A percentile compares a stretch with the other conserved stretches of the same genome.
Conservation (phyloP, 768 basidiomycete species). For the Melanogaster broomeanus region DNA sequence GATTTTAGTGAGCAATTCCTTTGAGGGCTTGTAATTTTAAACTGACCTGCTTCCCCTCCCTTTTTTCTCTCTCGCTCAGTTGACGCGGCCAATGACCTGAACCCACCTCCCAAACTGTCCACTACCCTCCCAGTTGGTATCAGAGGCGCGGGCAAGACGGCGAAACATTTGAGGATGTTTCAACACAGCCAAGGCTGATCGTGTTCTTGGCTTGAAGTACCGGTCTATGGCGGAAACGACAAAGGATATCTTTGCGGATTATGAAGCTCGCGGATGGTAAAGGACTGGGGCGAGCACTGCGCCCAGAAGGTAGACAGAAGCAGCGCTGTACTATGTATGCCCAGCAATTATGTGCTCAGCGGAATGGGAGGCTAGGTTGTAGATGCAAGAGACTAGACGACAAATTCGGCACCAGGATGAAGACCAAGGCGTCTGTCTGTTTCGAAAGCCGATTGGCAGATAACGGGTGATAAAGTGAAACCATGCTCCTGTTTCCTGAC, state of each 20-base stretch:
- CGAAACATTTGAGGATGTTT: constrained; percentile 30
- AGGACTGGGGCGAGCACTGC: background rate
- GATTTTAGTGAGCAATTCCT: constrained; percentile 22
- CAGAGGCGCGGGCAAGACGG: constrained; percentile 32
- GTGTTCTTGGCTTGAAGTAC: constrained; percentile 45
- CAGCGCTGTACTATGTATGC: background rate
- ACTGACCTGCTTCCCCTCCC: background rate
- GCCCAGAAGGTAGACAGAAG: background rate
- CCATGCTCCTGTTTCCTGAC: background rate
- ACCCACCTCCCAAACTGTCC: constrained; percentile 32
- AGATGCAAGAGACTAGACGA: background rate
- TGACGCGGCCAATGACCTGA: constrained; percentile 37
- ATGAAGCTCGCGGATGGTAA: constrained; percentile 45
- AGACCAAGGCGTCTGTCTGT: too few species aligned
- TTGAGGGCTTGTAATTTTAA: background rate
- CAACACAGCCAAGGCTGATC: constrained; percentile 38
- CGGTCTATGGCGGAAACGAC: constrained; percentile 41
- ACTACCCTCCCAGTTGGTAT: constrained; percentile 33
- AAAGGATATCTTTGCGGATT: constrained; percentile 44
- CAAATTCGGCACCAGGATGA: too few species aligned
- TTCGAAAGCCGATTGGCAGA: too few species aligned
- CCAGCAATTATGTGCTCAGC: background rate
- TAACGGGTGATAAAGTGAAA: background rate
- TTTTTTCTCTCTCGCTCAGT: constrained; percentile 21
- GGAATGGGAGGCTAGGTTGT: too few species aligned